These are phyloP conservation scores for Hymenoscyphus repandus DNA, from an alignment of 2,329 filamentous ascomycete species.

Conservation along the genomic window DNA sequence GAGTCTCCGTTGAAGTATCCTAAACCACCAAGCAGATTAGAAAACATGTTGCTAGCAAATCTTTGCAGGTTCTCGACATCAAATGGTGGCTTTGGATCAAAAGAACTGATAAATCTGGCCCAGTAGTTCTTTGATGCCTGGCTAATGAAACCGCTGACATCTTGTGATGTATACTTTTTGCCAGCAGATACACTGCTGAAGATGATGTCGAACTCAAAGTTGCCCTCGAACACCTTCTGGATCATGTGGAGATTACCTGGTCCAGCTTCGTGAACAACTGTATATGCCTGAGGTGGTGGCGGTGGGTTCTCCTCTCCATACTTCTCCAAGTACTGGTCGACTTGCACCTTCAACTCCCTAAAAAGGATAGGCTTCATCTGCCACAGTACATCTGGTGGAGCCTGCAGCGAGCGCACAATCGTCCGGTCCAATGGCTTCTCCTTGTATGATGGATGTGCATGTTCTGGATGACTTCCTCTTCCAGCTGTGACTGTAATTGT, in stretches of 20 bases:
- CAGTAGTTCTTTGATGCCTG: conserved; percentile 63
- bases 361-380: conserved; percentile 70
- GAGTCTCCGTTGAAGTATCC: conserved; percentile 92
- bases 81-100: conserved; percentile 73
- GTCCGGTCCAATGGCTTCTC: conserved; percentile 72
- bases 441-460: conserved; percentile 61
- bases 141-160: conserved; percentile 66
- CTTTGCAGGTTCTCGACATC: conserved; percentile 63
- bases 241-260: conserved; percentile 79
- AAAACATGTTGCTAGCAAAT: conserved; percentile 88
- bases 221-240: conserved; percentile 85
- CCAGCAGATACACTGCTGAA: conserved; percentile 73
- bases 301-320: conserved; percentile 64
- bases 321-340: conserved; percentile 53
- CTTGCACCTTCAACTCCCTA: conserved; percentile 55
- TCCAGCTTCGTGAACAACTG: conserved; percentile 63
- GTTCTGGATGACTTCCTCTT: conserved; percentile 52
- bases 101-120: conserved; percentile 66
- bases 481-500: conserved; percentile 72
- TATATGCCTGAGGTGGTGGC: conserved; percentile 81
- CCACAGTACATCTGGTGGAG: conserved; percentile 71
- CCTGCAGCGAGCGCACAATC: conserved; percentile 64
- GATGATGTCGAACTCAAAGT: conserved; percentile 89
- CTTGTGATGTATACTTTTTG: conserved; percentile 50
- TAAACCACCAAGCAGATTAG: conserved; percentile 88